Evolutionary conservation across 192 early-diverging fungal species (phyloP).

Genomic region (Piromyces sp.): DNA sequence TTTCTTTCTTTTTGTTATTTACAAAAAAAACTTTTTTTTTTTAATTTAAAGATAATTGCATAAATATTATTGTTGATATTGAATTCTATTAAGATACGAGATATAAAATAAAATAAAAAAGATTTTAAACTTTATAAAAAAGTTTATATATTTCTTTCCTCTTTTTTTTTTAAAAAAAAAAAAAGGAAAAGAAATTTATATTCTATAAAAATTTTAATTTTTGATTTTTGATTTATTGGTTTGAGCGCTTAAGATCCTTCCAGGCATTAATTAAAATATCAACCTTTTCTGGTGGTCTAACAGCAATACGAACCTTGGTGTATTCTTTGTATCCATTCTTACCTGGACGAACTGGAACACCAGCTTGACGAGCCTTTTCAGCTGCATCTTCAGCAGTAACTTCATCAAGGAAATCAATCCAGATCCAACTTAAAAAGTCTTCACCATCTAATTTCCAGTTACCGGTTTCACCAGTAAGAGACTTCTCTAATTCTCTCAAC

Average conservation of each 20-base stretch:
- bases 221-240: too few relatives aligned
- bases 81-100: too few relatives aligned
- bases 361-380: slow-evolving; percentile 44
- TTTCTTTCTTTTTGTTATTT: too few relatives aligned
- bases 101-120: too few relatives aligned
- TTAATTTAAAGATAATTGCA: too few relatives aligned
- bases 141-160: too few relatives aligned
- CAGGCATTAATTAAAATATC: slow-evolving; percentile 55
- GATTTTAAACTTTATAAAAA: too few relatives aligned
- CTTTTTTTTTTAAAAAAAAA: too few relatives aligned
- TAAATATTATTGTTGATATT: too few relatives aligned
- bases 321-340: slow-evolving; percentile 54
- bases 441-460: slow-evolving; percentile 55
- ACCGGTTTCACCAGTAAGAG: slow-evolving; percentile 1
- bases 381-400: slow-evolving; percentile 43
- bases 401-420: slow-evolving; percentile 53
- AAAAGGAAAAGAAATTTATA: too few relatives aligned
- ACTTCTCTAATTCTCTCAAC: slow-evolving; percentile 14
- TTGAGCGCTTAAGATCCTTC: slow-evolving; percentile 6
- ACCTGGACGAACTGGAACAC: slow-evolving; percentile 71
- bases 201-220: too few relatives aligned
- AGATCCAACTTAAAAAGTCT: slow-evolving; percentile 69
- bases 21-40: too few relatives aligned
- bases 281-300: slow-evolving; percentile 49
- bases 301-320: slow-evolving; percentile 59